Percentiles rank a stretch among this genome's conserved stretches.
Evolutionary conservation across 108 stramenopile genomes (phyloP).

Genomic region (Nitzschia inconspicua): DNA sequence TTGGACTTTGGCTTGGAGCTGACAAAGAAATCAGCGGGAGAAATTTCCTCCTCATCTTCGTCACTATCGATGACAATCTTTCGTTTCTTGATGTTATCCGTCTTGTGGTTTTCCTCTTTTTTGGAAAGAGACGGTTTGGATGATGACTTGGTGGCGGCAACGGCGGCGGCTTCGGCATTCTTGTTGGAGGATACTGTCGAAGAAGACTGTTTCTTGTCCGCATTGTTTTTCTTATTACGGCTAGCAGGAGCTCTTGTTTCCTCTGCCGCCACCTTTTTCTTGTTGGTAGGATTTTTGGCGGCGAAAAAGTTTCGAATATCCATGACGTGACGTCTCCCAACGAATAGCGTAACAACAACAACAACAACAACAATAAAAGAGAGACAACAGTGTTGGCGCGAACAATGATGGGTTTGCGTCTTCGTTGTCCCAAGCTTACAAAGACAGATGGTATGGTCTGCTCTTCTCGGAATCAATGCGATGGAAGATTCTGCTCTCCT

Average conservation of each 20-base stretch:
- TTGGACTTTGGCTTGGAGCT: no score
- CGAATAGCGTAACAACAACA: no score
- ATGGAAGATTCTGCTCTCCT: no score
- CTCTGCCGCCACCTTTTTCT: background rate
- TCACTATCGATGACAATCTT: no score
- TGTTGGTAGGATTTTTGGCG: slow-evolving; percentile 3
- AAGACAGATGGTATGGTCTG: no score
- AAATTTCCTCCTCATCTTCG: slow-evolving; percentile 1
- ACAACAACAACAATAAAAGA: no score
- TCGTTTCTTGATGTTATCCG: background rate
- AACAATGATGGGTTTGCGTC: no score
- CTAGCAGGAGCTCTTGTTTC: background rate
- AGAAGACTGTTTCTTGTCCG: no score
- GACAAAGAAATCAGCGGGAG: slow-evolving; percentile 8
- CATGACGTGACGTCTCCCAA: no score
- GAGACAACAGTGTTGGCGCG: no score
- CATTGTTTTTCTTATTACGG: background rate
- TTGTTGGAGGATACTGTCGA: background rate
- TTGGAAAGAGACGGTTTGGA: background rate
- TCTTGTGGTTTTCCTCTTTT: background rate
- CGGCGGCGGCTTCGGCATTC: background rate
- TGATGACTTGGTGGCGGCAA: background rate
- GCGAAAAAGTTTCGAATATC: slow-evolving; percentile 6
- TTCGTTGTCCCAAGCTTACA: no score
- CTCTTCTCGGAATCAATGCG: no score